phyloP scores from a whole-genome alignment of 2,329 filamentous ascomycete species.

The Pseudopithomyces chartarum region DNA sequence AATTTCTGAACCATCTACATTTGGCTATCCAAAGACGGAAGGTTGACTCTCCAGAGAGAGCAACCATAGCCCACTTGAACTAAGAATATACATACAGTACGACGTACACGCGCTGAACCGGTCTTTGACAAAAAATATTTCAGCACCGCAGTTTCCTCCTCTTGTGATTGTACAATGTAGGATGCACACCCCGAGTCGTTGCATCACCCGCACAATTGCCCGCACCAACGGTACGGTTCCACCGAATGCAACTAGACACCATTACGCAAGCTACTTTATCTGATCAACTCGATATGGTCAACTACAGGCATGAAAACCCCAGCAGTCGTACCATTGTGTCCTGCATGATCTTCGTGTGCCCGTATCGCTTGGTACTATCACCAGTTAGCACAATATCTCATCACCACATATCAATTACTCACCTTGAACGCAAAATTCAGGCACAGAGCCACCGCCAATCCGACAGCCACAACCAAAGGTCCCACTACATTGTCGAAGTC shows the following conservation, averaged over 20 bases:
- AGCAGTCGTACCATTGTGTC: constrained; percentile 7
- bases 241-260: background rate
- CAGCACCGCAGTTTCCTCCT: too few species aligned
- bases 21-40: too few species aligned
- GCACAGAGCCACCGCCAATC: constrained; percentile 76
- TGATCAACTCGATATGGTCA: constrained; percentile 17
- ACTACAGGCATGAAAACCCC: background rate
- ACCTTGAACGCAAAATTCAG: constrained; percentile 91
- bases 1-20: too few species aligned
- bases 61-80: too few species aligned
- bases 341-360: background rate
- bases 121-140: too few species aligned
- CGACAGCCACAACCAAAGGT: constrained; percentile 80
- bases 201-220: too few species aligned
- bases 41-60: too few species aligned
- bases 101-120: too few species aligned
- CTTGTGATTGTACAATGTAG: too few species aligned
- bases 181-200: too few species aligned
- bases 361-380: constrained; percentile 20
- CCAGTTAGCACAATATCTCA: background rate
- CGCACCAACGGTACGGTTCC: too few species aligned
- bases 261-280: background rate
- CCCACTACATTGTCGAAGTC: constrained; percentile 92
- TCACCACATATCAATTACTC: constrained; percentile 16
- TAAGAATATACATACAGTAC: too few species aligned